Evolutionary conservation across 2,329 filamentous ascomycete genomes (phyloP), one percentile per base, ranked within the genome.

Genomic region (Tolypocladium ophioglossoides): DNA sequence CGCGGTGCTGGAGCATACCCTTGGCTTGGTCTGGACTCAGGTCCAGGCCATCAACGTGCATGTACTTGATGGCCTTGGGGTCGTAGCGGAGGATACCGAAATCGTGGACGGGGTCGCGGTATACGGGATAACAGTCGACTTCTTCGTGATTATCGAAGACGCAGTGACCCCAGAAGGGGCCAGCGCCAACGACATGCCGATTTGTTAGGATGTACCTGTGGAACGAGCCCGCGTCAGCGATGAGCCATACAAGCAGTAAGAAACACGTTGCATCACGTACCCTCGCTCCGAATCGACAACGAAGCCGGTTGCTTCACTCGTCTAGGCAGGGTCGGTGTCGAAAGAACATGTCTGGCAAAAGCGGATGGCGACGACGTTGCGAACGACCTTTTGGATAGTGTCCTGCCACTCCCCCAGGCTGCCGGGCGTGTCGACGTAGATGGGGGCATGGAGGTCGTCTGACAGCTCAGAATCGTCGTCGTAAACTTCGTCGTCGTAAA

Each of bases 101-200:
- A 71, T 99, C 94, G 77, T 99, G 94, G 32, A 99, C 92, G 18
- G 94, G 95, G 66, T 99, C 94, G 65, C 94, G 90, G 74, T 99
- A 99, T 51, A 99, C 91, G 10, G 94, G 94, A 66, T 91, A 89
- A 50, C 95, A 92, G 68, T 99, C 94, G 63, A 94, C 94, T 76
- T 95, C 80, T 61, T 99, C 94, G 71, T 99, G 94, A 68, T 99
- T 99, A 70, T 99, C 95, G 69, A 99, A 99, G 62, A 99, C 91
- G 68, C 89, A 91, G 73, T 95, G 96, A 50, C 94, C 94, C 87
- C 92, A 97, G 72, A 99, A 99, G 1, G 94, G 94, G 1, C 94
- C 94, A 1, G 94, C 82, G 59, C 94, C 91, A 44, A 97, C 94
- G 35, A 99, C 94, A 74, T 99, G 94, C 56, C 89, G 82, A 69